A percentile compares a stretch with the other conserved stretches of the same genome.
These are phyloP conservation scores for Blastobotrys arbuscula DNA, from an alignment of 1,139 yeast species.

Conservation along the genomic window DNA sequence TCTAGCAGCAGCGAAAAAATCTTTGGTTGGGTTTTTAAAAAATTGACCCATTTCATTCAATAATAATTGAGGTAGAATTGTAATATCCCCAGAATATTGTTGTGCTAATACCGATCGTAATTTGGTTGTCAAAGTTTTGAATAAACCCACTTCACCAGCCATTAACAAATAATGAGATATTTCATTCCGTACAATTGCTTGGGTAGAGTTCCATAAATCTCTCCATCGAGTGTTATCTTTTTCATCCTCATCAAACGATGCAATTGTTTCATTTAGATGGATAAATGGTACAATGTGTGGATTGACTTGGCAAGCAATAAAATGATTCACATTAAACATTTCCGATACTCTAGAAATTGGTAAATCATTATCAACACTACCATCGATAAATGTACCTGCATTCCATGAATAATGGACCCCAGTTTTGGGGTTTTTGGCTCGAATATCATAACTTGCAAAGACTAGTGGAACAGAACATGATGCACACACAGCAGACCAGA, in stretches of 20 bases:
- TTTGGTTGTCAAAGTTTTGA: slow-evolving; percentile 66
- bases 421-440: slow-evolving; percentile 74
- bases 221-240: slow-evolving; percentile 47
- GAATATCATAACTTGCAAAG: slow-evolving; percentile 78
- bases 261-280: slow-evolving; percentile 29
- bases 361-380: slow-evolving; percentile 89
- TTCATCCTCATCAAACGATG: slow-evolving; percentile 57
- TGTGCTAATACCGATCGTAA: slow-evolving; percentile 73
- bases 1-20: slow-evolving; percentile 62
- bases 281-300: slow-evolving; percentile 92
- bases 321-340: slow-evolving; percentile 95
- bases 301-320: slow-evolving; percentile 93
- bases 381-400: slow-evolving; percentile 84
- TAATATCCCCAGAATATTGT: slow-evolving; percentile 87
- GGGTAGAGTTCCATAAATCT: slow-evolving; percentile 45
- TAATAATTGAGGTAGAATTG: slow-evolving; percentile 73
- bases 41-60: slow-evolving; percentile 55
- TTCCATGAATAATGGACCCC: slow-evolving; percentile 73
- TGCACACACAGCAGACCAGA: slow-evolving; percentile 96
- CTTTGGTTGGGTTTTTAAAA: slow-evolving; percentile 74
- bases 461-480: slow-evolving; percentile 92
- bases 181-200: slow-evolving; percentile 62
- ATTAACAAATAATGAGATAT: slow-evolving; percentile 71
- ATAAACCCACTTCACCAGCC: slow-evolving; percentile 67
- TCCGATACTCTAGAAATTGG: slow-evolving; percentile 88